Evolutionary conservation across 2,329 filamentous ascomycete species (phyloP).

Genomic region (Colletotrichum truncatum): DNA sequence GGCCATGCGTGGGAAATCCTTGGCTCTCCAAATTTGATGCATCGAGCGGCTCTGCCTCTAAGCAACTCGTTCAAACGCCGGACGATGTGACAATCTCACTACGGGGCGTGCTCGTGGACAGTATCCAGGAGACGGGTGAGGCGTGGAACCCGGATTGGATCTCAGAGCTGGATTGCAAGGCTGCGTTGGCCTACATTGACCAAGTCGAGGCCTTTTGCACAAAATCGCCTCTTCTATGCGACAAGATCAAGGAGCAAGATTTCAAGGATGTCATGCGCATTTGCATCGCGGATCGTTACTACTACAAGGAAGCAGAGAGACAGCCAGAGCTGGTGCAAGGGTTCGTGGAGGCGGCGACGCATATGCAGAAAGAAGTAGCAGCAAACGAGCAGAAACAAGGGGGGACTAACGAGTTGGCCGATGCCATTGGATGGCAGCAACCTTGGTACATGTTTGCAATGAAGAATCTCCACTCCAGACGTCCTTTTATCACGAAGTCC

Average conservation of each 20-base stretch:
- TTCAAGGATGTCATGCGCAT: slow-evolving; percentile 1
- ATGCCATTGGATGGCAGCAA: background rate
- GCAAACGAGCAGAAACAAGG: background rate
- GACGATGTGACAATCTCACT: background rate
- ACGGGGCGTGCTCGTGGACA: background rate
- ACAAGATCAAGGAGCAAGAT: background rate
- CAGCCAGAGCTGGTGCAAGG: background rate
- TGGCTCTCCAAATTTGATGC: no score
- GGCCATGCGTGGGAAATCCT: no score
- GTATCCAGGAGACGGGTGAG: background rate
- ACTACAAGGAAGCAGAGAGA: background rate
- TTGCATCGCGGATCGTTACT: slow-evolving; percentile 1
- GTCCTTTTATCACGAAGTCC: slow-evolving; percentile 1
- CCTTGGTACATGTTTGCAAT: background rate
- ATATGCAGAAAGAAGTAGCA: background rate
- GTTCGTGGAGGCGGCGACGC: background rate
- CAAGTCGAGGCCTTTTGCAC: background rate
- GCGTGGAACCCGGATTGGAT: slow-evolving; percentile 11
- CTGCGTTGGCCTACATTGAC: background rate
- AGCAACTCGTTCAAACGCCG: no score
- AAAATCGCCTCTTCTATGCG: background rate
- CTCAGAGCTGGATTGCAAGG: slow-evolving; percentile 3
- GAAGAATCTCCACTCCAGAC: slow-evolving; percentile 2
- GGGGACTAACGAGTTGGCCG: no score
- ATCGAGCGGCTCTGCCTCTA: no score